These are phyloP conservation scores for Sporothrix globosa DNA, from an alignment of 2,329 filamentous ascomycete genomes.

Conservation along the genomic window DNA sequence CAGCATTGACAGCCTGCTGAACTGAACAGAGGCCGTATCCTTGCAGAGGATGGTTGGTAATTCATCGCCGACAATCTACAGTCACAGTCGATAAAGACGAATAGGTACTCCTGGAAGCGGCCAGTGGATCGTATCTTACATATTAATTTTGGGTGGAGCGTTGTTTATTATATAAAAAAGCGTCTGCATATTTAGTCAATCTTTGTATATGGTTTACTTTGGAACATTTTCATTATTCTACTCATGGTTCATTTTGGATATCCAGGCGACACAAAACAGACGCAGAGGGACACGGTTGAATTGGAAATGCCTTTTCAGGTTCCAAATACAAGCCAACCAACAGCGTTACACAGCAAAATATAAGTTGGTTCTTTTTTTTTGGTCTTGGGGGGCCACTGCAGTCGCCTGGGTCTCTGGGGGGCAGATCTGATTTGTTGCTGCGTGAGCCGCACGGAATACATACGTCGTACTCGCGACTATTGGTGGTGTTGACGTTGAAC, in stretches of 20 bases:
- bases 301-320: not conserved
- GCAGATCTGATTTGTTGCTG: not conserved
- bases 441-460: no score
- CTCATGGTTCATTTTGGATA: not conserved
- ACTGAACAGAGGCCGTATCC: conserved; percentile 13
- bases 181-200: not conserved
- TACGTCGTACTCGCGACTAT: not conserved
- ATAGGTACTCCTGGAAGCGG: no score
- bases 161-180: no score
- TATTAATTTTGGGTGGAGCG: no score
- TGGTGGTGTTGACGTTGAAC: not conserved
- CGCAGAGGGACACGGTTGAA: not conserved
- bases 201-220: conserved; percentile 14
- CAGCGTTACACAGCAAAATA: not conserved
- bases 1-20: conserved; percentile 37
- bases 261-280: conserved; percentile 8
- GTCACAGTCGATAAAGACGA: not conserved
- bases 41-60: not conserved
- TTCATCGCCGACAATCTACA: not conserved
- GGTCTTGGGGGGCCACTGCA: not conserved
- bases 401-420: no score
- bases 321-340: not conserved
- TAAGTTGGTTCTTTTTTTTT: not conserved
- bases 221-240: not conserved
- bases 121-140: no score